A percentile compares a stretch with the other conserved stretches of the same genome.
Evolutionary conservation across 192 early-diverging fungal species (phyloP).

Genomic region (Lunasporangiospora selenospora): DNA sequence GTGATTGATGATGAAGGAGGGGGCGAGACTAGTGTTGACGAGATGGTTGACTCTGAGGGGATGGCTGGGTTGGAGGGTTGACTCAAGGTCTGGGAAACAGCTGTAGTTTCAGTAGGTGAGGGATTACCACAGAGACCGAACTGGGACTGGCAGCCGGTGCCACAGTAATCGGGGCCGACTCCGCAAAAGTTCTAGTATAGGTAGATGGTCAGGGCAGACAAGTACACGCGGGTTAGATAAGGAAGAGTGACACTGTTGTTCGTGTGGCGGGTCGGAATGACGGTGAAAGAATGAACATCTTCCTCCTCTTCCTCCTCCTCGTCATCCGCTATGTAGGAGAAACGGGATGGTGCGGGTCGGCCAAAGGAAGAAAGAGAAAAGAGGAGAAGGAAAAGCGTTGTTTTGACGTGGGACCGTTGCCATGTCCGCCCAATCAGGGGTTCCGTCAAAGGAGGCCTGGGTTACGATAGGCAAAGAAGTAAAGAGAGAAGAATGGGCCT

Average conservation of each 20-base stretch:
- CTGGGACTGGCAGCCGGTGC: conserved; percentile 15
- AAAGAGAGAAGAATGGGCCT: neutral
- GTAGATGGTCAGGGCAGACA: neutral
- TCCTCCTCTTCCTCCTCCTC: too few species aligned
- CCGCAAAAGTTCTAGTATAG: conserved; percentile 31
- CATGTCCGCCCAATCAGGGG: too few species aligned
- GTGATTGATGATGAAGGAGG: neutral
- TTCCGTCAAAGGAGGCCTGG: too few species aligned
- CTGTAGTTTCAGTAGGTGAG: conserved; percentile 1
- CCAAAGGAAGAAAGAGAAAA: neutral
- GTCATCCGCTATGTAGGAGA: too few species aligned
- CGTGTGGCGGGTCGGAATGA: too few species aligned
- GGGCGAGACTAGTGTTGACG: neutral
- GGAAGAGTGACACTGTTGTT: too few species aligned
- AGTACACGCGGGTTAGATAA: too few species aligned
- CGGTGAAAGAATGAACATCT: too few species aligned
- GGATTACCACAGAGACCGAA: conserved; percentile 7
- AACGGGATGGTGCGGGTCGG: too few species aligned
- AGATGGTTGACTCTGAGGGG: neutral
- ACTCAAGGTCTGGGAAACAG: neutral
- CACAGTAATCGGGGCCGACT: conserved; percentile 6
- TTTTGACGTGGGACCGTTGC: neutral
- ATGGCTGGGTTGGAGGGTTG: too few species aligned
- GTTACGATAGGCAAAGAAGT: too few species aligned
- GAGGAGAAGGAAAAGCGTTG: neutral